Evolutionary conservation across 2,329 filamentous ascomycete genomes (phyloP), one percentile per base, ranked within the genome.

Genomic region (Penicillium janthinellum): DNA sequence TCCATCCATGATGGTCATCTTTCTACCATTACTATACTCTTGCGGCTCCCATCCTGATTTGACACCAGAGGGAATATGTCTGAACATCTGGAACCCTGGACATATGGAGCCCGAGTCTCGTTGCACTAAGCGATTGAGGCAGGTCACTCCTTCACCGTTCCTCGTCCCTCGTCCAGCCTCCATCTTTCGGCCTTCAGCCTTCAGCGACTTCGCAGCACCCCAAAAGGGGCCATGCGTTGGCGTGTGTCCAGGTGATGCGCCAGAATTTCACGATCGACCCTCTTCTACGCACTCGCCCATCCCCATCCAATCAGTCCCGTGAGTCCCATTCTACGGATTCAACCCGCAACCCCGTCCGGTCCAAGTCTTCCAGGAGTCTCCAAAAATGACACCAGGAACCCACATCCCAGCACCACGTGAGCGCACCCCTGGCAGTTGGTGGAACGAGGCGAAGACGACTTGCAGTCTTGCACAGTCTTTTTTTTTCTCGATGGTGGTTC

Each of bases 361-460:
- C 28, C 5, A 8, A 6, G 31, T 31, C 31, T 31, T 31, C 31
- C 31, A 31, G 31, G 31, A 31, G 31, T 31, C 31, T 10, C 31
- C 8, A 31, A 47, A 47, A 31, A 47, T 31, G 44, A 31, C 44
- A 47, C 31, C 49, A 59, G 56, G 61, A 61, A 61, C 49, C 57
- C 58, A 58, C 58, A 53, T 42, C 45, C 42, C 6, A 44, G 57
- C 37, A 63, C 63, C 58, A 63, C 61, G 61, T 63, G 61, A 65
- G 61, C n/a, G 47, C 57, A 61, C 61, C 59, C 63, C 63, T 63
- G 58, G 44, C 61, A 58, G 56, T 63, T 65, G 63, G 61, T 59
- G 53, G 56, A 59, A 44, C 47, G 54, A 50, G 34, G 6, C 47
- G 49, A 28, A 25, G 17, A 50, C 35, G 12, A 28, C 12, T 31